A percentile compares a stretch with the other conserved stretches of the same genome.
phyloP scores from a whole-genome alignment of 108 stramenopile species.

The Fragilariopsis cylindrus region DNA sequence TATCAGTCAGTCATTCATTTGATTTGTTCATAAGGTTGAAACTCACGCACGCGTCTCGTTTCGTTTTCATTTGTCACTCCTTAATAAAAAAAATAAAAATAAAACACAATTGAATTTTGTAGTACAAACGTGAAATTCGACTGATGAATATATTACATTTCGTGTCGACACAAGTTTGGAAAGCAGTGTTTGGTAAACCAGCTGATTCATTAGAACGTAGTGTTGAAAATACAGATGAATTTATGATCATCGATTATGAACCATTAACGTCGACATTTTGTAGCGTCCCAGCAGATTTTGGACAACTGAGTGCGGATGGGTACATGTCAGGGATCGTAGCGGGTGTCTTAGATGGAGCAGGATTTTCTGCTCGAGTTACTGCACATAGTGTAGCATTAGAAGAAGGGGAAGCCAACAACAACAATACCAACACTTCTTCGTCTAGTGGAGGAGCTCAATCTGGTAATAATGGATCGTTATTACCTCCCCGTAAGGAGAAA shows the following conservation, averaged over 20 bases:
- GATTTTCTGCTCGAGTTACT: constrained; percentile 84
- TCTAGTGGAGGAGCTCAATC: constrained; percentile 1
- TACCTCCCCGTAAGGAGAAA: constrained; percentile 83
- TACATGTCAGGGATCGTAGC: constrained; percentile 91
- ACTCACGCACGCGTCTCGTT: background rate
- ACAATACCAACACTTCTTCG: background rate
- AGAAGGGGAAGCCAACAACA: constrained; percentile 35
- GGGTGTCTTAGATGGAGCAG: constrained; percentile 82
- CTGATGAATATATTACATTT: constrained; percentile 90
- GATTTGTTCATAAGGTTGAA: background rate
- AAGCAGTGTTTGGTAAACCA: constrained; percentile 89
- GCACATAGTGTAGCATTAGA: constrained; percentile 80
- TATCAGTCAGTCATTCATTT: background rate
- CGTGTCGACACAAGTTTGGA: constrained; percentile 93
- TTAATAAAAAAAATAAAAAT: background rate
- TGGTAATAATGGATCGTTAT: background rate
- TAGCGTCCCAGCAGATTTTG: constrained; percentile 82
- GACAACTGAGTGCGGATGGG: constrained; percentile 89
- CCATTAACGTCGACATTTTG: constrained; percentile 90
- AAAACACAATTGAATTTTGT: background rate
- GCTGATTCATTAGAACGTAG: constrained; percentile 94
- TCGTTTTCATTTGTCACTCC: constrained; percentile 4
- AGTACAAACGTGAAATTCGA: constrained; percentile 81
- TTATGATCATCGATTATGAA: constrained; percentile 93
- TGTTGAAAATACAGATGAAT: constrained; percentile 94